Evolutionary conservation across 1,139 yeast genomes (phyloP).

Genomic region (Blastobotrys persicus): DNA sequence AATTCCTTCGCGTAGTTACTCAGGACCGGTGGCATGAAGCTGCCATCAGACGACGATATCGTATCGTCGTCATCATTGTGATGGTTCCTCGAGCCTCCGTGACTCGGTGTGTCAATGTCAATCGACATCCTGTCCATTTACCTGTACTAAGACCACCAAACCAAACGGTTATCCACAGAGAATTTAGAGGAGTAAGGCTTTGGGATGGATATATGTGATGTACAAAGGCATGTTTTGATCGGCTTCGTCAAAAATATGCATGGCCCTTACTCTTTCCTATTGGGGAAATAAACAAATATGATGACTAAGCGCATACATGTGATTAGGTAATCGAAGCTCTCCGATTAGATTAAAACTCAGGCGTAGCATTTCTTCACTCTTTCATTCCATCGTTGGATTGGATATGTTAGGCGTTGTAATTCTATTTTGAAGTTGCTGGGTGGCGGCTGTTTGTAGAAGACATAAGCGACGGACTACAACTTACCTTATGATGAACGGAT

Average conservation of each 20-base stretch:
- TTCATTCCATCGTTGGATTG: too few species aligned
- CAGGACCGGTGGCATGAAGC: conserved; percentile 61
- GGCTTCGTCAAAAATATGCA: conserved; percentile 5
- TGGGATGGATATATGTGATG: too few species aligned
- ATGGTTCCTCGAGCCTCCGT: not conserved
- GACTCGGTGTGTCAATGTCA: not conserved
- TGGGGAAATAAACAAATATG: conserved; percentile 7
- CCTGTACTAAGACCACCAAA: not conserved
- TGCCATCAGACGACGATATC: conserved; percentile 43
- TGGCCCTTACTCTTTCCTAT: conserved; percentile 1
- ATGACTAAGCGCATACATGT: not conserved
- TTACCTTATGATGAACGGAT: too few species aligned
- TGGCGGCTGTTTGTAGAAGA: too few species aligned
- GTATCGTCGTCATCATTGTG: conserved; percentile 27
- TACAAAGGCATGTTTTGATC: conserved; percentile 2
- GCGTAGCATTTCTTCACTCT: too few species aligned
- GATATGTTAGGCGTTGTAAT: too few species aligned
- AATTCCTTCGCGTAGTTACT: conserved; percentile 55
- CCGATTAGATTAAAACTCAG: too few species aligned
- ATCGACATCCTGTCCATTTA: conserved; percentile 7
- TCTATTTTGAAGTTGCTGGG: too few species aligned
- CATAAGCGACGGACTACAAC: too few species aligned
- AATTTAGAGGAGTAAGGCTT: too few species aligned
- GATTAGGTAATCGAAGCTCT: not conserved
- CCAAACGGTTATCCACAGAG: too few species aligned